A percentile compares a stretch with the other conserved stretches of the same genome.
phyloP scores from a whole-genome alignment of 2,329 filamentous ascomycete species.

The Clonostachys rhizophaga region DNA sequence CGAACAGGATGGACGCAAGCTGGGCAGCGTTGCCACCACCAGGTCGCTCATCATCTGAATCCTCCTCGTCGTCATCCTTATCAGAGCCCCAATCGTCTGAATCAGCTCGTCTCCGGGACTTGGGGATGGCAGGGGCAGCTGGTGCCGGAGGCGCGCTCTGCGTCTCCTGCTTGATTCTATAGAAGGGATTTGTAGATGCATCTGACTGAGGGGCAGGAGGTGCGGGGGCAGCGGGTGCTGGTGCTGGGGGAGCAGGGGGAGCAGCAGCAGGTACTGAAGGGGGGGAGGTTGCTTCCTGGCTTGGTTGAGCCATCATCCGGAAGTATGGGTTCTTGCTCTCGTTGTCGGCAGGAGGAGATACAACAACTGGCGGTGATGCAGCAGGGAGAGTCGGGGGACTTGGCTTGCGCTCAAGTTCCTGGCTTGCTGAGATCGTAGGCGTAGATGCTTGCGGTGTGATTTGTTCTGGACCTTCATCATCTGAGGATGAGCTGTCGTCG shows the following conservation, averaged over 20 bases:
- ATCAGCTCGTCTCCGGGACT: conserved; percentile 49
- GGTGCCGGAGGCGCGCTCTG: conserved; percentile 29
- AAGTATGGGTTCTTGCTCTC: conserved; percentile 96
- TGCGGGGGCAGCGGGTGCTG: conserved; percentile 25
- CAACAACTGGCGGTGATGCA: conserved; percentile 43
- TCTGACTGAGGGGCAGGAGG: conserved; percentile 42
- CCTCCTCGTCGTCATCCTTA: conserved; percentile 58
- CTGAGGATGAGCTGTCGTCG: conserved; percentile 58
- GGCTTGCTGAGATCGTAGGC: conserved; percentile 47
- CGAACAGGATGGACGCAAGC: conserved; percentile 90
- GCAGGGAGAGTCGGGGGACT: conserved; percentile 47
- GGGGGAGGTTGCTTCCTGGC: conserved; percentile 40
- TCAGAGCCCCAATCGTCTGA: conserved; percentile 82
- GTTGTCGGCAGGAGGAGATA: conserved; percentile 54
- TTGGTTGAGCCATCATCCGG: conserved; percentile 74
- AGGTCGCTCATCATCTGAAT: conserved; percentile 73
- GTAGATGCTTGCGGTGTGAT: conserved; percentile 59
- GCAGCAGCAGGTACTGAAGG: conserved; percentile 31
- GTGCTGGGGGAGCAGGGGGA: conserved; percentile 41
- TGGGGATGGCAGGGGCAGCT: conserved; percentile 36
- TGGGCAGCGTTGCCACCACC: conserved; percentile 84
- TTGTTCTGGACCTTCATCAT: conserved; percentile 70
- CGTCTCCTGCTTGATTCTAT: conserved; percentile 69
- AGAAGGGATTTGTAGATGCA: conserved; percentile 92
- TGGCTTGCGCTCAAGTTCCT: conserved; percentile 47